Base-by-base conservation (phyloP, 2,329 filamentous ascomycete genomes). In the Thelonectria blattea region DNA sequence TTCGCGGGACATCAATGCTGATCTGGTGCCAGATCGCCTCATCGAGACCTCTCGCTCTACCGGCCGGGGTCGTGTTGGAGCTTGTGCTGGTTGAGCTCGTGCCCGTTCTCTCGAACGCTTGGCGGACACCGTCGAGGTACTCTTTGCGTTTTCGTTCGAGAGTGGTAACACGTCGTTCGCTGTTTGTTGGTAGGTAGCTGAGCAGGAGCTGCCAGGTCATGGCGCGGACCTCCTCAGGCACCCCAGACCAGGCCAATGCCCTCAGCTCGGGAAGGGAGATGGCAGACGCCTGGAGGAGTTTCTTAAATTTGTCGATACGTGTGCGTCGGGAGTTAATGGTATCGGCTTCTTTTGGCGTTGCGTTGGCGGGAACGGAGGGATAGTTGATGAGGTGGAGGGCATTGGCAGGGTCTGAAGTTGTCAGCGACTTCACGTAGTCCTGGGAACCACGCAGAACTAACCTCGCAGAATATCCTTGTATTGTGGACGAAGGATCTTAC, bases 1-100 rank as follows among this genome's bases (percentile, higher is more conserved):
- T 99, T 52, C 95, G 88, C 3, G 95, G 95, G 20, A 98, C 92
- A 73, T 99, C 95, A 72, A 99, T 99, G 76, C 93, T 97, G 78
- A 99, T 98, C 74, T 99, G 95, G 79, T 99, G 95, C 95, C 95
- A 99, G 60, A 99, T 88, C n/a, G 92, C 91, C 79, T 99, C 95
- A 69, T 99, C 96, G 17, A 99, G 79, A 2, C 93, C 94, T 62
- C 86, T 79, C 8, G 80, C 74, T 64, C 83, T 82, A 14, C 83
- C 80, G 4, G 77, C 66, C 1, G 81, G 66, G 22, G 66, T 68
- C 34, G 71, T 65, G 52, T 66, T 78, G 5, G 71, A 47, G 45
- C 15, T 72, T 52, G 91, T 85, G 2, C 87, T 63, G 4, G 67
- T 68, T 15, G 69, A 61, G 46, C 66, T 75, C 10, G 69, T 74